Evolutionary conservation across 495 filamentous ascomycete genomes (phyloP).

Genomic region (Clavariopsis aquatica): DNA sequence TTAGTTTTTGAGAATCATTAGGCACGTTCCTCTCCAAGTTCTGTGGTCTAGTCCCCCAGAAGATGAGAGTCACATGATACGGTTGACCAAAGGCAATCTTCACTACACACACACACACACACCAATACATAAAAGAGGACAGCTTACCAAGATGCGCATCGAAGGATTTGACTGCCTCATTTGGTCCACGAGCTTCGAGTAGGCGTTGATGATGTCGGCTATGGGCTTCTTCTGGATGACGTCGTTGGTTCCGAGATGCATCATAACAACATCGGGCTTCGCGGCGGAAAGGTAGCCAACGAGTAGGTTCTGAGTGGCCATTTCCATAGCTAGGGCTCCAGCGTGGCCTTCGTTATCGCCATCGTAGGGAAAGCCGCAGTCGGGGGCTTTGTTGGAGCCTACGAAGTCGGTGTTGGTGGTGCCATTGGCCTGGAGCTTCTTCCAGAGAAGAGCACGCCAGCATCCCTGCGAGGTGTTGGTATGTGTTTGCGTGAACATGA

Average conservation of each 20-base stretch:
- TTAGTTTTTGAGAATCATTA: too few relatives aligned
- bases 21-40: too few relatives aligned
- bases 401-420: constrained; percentile 34
- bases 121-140: not conserved
- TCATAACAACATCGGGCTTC: constrained; percentile 28
- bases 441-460: constrained; percentile 31
- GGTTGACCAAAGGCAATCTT: too few relatives aligned
- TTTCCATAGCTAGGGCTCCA: constrained; percentile 18
- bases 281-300: constrained; percentile 9
- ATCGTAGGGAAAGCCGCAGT: constrained; percentile 29
- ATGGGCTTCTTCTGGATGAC: constrained; percentile 4
- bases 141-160: constrained; percentile 29
- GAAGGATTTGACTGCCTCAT: constrained; percentile 20
- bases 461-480: constrained; percentile 27
- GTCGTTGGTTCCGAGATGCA: constrained; percentile 36
- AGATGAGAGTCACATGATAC: not conserved
- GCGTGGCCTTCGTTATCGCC: constrained; percentile 33
- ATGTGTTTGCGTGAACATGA: too few relatives aligned
- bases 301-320: constrained; percentile 18
- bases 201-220: constrained; percentile 22
- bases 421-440: constrained; percentile 20
- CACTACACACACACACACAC: not conserved
- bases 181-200: constrained; percentile 18
- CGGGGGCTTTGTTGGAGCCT: constrained; percentile 17
- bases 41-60: too few relatives aligned